Evolutionary conservation across 1,284 basidiomycete genomes (phyloP), one percentile per base, ranked within the genome.

Genomic region (Apiotrichum veenhuisii): DNA sequence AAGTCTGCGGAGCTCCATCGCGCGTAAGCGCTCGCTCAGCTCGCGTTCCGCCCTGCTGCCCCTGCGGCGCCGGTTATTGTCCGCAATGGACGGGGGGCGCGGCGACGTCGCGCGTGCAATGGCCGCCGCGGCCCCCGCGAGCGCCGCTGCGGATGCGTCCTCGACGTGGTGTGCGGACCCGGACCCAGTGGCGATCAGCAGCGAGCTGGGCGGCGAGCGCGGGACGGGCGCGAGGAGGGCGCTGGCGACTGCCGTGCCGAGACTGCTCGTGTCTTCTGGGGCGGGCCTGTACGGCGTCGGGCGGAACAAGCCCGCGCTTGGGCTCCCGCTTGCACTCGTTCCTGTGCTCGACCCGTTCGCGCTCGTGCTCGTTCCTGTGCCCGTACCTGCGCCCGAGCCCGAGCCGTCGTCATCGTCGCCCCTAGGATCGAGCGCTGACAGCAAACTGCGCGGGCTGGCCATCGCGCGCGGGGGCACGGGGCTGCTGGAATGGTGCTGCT

Each of bases 1-100:
- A 8, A 18, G n/a, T 20, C 40, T n/a, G 20, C n/a, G 40, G 18
- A 64, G 14, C 15, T 58, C 58, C 59, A 66, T 33, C 15, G 51
- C 55, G 36, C 66, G 56, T 42, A 74, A 53, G 30, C 57, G 62
- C 59, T 71, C 70, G 50, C 69, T 71, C 46, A 74, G 50, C 53
- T 71, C 70, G 23, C 67, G 51, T 49, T 74, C 72, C 22, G 66
- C 67, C 22, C 61, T 30, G 30, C 56, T 60, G n/a, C 57, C 61
- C 12, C 30, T 30, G 12, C 66, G 60, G 2, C 62, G 51, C n/a
- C 57, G 49, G 45, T 33, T 2, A 38, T 45, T 20, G 48, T 41
- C 37, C 34, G 43, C 30, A 30, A 50, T 43, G 43, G 52, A 23
- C 15, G 51, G 54, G 0, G 64, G 45, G 25, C 55, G 60, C 9